Conservation (phyloP, 192 early-diverging fungal genomes). For the Mortierella antarctica region DNA sequence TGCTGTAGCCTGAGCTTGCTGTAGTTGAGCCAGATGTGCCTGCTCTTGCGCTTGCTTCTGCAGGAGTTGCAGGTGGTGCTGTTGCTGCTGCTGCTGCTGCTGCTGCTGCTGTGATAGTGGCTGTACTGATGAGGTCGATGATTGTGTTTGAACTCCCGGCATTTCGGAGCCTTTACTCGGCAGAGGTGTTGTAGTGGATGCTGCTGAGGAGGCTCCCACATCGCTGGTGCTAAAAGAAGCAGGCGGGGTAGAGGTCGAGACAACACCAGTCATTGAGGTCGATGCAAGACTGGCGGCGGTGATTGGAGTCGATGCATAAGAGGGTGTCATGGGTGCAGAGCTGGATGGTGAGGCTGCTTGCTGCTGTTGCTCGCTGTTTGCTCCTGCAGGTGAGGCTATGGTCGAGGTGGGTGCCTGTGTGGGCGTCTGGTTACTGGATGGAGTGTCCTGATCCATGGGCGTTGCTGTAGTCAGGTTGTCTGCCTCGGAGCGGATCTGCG, state of each 20-base stretch:
- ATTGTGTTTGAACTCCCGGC: not conserved
- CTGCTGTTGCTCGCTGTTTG: slow-evolving; percentile 7
- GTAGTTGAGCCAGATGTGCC: slow-evolving; percentile 20
- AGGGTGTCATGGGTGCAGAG: slow-evolving; percentile 23
- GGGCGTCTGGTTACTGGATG: slow-evolving; percentile 9
- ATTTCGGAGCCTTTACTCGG: not conserved
- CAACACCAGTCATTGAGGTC: slow-evolving; percentile 30
- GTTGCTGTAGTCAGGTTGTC: slow-evolving; percentile 9
- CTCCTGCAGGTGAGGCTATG: not conserved
- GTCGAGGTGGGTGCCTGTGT: not conserved
- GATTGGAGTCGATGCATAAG: not conserved
- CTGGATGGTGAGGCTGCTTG: slow-evolving; percentile 9
- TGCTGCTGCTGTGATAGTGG: not conserved
- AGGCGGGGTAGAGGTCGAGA: slow-evolving; percentile 19
- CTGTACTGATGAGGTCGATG: not conserved
- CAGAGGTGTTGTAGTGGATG: not conserved
- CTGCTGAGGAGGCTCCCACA: not conserved
- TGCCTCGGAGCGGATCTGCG: slow-evolving; percentile 15
- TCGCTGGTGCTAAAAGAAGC: not conserved
- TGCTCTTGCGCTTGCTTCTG: slow-evolving; percentile 33
- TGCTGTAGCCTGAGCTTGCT: slow-evolving; percentile 14
- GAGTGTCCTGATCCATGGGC: slow-evolving; percentile 26
- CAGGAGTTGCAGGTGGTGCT: slow-evolving; percentile 13
- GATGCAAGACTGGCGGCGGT: not conserved
- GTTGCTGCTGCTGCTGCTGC: slow-evolving; percentile 15